phyloP scores from a whole-genome alignment of 306 rosid species.

The Geum urbanum region DNA sequence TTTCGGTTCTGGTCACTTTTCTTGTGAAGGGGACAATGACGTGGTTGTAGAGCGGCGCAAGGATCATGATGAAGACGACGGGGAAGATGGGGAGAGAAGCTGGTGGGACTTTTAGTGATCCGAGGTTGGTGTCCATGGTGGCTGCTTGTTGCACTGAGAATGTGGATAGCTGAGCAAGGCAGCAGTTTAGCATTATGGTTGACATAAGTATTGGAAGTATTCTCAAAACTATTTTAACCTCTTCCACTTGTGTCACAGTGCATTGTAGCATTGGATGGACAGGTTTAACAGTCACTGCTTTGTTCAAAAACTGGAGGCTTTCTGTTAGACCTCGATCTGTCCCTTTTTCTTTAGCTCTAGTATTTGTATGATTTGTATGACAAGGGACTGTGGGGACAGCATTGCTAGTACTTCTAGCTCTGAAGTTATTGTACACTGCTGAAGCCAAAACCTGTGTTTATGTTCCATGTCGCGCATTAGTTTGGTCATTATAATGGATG shows the following conservation, averaged over 20 bases:
- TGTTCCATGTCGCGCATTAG: background rate
- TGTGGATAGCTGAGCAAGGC: conserved; percentile 84
- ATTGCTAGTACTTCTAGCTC: conserved; percentile 33
- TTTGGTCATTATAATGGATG: background rate
- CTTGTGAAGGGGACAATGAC: conserved; percentile 51
- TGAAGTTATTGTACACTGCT: conserved; percentile 44
- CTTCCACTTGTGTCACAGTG: conserved; percentile 60
- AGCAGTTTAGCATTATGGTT: conserved; percentile 69
- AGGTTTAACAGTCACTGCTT: conserved; percentile 35
- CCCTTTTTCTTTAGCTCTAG: conserved; percentile 20
- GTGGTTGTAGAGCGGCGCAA: conserved; percentile 64
- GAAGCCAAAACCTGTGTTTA: conserved; percentile 59
- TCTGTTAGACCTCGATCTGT: conserved; percentile 26
- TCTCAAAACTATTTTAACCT: conserved; percentile 47
- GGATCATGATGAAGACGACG: conserved; percentile 62
- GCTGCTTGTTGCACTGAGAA: conserved; percentile 83
- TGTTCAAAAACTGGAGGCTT: conserved; percentile 54
- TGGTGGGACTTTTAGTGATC: conserved; percentile 66
- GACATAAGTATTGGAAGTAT: conserved; percentile 68
- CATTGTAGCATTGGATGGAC: conserved; percentile 47
- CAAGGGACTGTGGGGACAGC: conserved; percentile 40
- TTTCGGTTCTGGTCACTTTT: conserved; percentile 49
- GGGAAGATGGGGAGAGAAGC: conserved; percentile 79
- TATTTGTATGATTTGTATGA: background rate
- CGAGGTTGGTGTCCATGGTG: conserved; percentile 66